These are phyloP conservation scores for Colletotrichum limetticola DNA, from an alignment of 2,329 filamentous ascomycete genomes.

Conservation along the genomic window DNA sequence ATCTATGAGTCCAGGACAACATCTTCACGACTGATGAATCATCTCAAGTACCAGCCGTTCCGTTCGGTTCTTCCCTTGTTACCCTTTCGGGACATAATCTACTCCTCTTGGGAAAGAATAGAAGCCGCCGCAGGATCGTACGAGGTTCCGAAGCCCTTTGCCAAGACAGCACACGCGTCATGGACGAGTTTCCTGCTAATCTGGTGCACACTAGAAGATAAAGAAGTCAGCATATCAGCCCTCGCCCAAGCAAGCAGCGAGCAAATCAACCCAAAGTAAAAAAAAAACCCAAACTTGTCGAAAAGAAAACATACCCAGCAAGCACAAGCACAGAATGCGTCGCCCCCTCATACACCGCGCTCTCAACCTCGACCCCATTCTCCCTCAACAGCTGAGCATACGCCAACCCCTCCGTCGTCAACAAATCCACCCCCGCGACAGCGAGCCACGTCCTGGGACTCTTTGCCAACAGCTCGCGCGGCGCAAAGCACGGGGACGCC, in stretches of 20 bases:
- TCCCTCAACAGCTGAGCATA: slow-evolving; percentile 42
- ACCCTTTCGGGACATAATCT: too few relatives aligned
- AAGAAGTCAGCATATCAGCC: not conserved
- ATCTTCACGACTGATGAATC: too few relatives aligned
- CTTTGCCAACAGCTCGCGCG: slow-evolving; percentile 38
- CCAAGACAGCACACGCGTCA: slow-evolving; percentile 9
- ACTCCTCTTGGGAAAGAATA: not conserved
- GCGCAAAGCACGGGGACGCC: slow-evolving; percentile 45
- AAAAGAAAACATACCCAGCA: not conserved
- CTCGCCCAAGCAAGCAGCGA: not conserved
- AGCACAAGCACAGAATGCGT: slow-evolving; percentile 26
- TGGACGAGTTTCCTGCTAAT: slow-evolving; percentile 19
- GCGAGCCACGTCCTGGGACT: slow-evolving; percentile 46
- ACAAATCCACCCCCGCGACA: slow-evolving; percentile 45
- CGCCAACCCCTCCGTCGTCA: slow-evolving; percentile 44
- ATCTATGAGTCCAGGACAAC: too few relatives aligned
- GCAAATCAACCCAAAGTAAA: not conserved
- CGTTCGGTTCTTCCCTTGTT: too few relatives aligned
- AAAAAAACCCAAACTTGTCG: not conserved
- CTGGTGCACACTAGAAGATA: not conserved
- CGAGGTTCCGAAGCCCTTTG: slow-evolving; percentile 5
- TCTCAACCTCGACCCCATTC: slow-evolving; percentile 7
- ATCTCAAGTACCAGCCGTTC: not conserved
- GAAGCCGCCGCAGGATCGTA: slow-evolving; percentile 1
- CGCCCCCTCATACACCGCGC: slow-evolving; percentile 16